Percentiles rank a stretch among this genome's conserved stretches.
These are phyloP conservation scores for Takashimella koratensis DNA, from an alignment of 1,284 basidiomycete species.

Conservation along the genomic window DNA sequence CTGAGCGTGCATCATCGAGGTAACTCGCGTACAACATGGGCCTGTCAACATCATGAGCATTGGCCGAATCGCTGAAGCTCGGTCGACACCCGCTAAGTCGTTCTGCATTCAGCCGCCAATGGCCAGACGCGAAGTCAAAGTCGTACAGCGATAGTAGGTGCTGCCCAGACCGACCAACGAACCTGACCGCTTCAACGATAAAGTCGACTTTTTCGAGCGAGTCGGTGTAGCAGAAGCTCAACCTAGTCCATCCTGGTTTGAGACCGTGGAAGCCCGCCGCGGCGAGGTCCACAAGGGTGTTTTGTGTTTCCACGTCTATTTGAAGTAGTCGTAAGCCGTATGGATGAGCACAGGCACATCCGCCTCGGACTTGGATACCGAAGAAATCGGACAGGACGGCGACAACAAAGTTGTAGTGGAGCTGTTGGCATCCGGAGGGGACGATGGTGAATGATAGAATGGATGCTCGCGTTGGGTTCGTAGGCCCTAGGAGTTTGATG, in stretches of 20 bases:
- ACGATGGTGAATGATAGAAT: constrained; percentile 6
- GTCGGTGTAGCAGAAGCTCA: constrained; percentile 8
- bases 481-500: constrained; percentile 3
- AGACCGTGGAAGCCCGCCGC: not conserved
- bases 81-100: too few relatives aligned
- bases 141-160: constrained; percentile 6
- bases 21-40: too few relatives aligned
- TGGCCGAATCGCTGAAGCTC: too few relatives aligned
- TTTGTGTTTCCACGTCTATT: not conserved
- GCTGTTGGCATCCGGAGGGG: not conserved
- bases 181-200: constrained; percentile 6
- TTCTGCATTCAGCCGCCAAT: constrained; percentile 1
- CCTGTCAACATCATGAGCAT: too few relatives aligned
- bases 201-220: constrained; percentile 2
- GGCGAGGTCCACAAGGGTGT: not conserved
- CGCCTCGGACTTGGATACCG: constrained; percentile 10
- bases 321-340: constrained; percentile 4
- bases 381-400: constrained; percentile 12
- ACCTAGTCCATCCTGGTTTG: constrained; percentile 6
- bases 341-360: constrained; percentile 10
- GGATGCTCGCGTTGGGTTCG: not conserved
- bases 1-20: too few relatives aligned
- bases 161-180: constrained; percentile 4
- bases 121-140: constrained; percentile 2
- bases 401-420: constrained; percentile 13